Base-by-base conservation (phyloP, 331 rosid genomes). In the Saraca asoca region DNA sequence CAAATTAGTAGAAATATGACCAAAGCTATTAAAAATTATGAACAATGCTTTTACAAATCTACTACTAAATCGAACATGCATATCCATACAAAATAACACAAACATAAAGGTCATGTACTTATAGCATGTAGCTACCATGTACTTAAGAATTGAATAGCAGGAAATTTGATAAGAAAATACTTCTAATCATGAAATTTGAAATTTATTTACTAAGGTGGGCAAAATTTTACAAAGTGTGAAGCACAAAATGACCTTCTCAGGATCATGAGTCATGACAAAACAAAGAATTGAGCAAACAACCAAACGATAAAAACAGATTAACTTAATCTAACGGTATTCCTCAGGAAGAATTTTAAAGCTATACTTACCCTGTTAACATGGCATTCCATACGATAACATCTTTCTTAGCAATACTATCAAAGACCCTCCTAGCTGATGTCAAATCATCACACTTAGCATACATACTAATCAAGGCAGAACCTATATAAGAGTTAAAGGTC, bases 361-460 rank as follows among this genome's bases (percentile, higher is more conserved):
- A 14, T 6, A 56, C 84, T 78, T 75, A 73, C 89, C 86, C 84
- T 29, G 89, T 55, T 33, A 84, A 78, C 82, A 81, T 78, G 69
- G 89, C 80, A 75, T 84, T 84, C 89, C 89, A 84, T 12, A 82
- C 73, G 35, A 81, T 69, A 2, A 61, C 73, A 69, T 81, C 89
- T 68, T 63, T 84, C 44, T 55, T 69, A 38, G 11, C 56, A 80
- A 75, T 72, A 50, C 66, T 35, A 38, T 84, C 89, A 62, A 78
- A 84, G 8, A 84, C 68, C 73, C 74, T 75, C 75, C 86, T 75
- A 0, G 86, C 86, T 2, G 82, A 76, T 11, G 18, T 53, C 82
- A 90, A 76, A 54, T 90, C 87, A 34, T 95, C 95, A 51, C 96
- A 90, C 45, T 85, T 90, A 2, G 82, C 84, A 57, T 72, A 90